Base-by-base conservation (phyloP, 352 stramenopile species). In the Globisporangium solare region DNA sequence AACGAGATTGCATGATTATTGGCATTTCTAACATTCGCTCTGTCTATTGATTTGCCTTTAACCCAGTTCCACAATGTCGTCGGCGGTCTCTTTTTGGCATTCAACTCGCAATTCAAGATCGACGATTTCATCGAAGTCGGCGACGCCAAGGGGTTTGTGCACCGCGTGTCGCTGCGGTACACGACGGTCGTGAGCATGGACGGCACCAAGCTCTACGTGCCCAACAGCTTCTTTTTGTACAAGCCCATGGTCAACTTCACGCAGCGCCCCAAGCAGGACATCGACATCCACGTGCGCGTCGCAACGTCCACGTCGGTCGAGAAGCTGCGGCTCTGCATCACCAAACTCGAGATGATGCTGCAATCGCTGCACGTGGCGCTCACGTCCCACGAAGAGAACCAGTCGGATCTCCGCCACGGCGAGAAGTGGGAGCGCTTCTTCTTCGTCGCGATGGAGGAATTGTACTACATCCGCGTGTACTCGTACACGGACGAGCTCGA, bases 211-310 rank as follows among this genome's bases (percentile, higher is more conserved):
- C 66, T 92, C 17, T 94, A 84, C 57, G 73, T 95, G 20, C 83
- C 83, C 24, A 94, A 94, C 66, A 94, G 83, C 56, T 94, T 92
- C 59, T 95, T 95, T 53, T 64, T 95, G n/a, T 95, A 92, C 76
- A 92, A 92, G 49, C 86, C 83, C 22, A 93, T 95, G 86, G 77
- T 95, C 32, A 95, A 95, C 56, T 95, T 83, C 56, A 88, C 83
- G 46, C 82, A 94, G 55, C 81, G 83, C 0, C 86, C 86, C 2
- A 95, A 95, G 57, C 74, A 82, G 31, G 78, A 92, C 47, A 79
- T 95, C 27, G 77, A 93, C 54, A 79, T 95, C 21, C 74, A 73
- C 20, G 71, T 93, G 12, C 63, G 68, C 22, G 80, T 95, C 7
- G 80, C 82, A 2, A 63, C 70, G 10, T 53, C 64, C 39, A 92